Percentiles rank a stretch among this genome's conserved stretches.
Evolutionary conservation across 1,284 basidiomycete genomes (phyloP).

Genomic region (Sphaerobolus stellatus): DNA sequence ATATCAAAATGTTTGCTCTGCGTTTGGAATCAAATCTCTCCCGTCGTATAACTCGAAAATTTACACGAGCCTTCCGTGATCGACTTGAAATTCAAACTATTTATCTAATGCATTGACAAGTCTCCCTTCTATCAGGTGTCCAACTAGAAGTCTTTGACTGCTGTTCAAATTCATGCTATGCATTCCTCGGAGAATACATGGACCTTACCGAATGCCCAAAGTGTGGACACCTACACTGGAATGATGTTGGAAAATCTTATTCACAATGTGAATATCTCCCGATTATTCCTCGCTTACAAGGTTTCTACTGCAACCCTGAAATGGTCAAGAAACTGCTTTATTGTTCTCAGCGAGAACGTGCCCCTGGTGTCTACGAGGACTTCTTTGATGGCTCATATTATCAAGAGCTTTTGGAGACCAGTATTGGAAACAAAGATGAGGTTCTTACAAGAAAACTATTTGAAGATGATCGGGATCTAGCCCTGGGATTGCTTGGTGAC

Average conservation of each 20-base stretch:
- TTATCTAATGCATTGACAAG: not conserved
- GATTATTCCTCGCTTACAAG: constrained; percentile 33
- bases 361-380: constrained; percentile 21
- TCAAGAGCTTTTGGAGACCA: constrained; percentile 13
- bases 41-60: not conserved
- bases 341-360: not conserved
- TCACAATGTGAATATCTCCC: constrained; percentile 31
- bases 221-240: constrained; percentile 28
- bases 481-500: constrained; percentile 30
- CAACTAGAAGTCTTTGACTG: not conserved
- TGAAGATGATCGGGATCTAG: constrained; percentile 29
- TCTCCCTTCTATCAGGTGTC: not conserved
- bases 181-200: constrained; percentile 29
- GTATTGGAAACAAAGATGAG: constrained; percentile 25
- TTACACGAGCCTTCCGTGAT: not conserved
- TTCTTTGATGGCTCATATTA: constrained; percentile 34
- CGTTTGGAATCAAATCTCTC: not conserved
- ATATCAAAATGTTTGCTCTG: not conserved
- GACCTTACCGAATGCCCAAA: constrained; percentile 29
- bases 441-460: constrained; percentile 26
- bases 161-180: constrained; percentile 27
- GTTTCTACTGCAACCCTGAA: constrained; percentile 20
- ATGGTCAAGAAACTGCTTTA: constrained; percentile 24
- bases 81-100: not conserved
- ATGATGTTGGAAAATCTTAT: constrained; percentile 19